Conservation (phyloP, 2,329 filamentous ascomycete genomes). For the Dothiorella sarmentorum region DNA sequence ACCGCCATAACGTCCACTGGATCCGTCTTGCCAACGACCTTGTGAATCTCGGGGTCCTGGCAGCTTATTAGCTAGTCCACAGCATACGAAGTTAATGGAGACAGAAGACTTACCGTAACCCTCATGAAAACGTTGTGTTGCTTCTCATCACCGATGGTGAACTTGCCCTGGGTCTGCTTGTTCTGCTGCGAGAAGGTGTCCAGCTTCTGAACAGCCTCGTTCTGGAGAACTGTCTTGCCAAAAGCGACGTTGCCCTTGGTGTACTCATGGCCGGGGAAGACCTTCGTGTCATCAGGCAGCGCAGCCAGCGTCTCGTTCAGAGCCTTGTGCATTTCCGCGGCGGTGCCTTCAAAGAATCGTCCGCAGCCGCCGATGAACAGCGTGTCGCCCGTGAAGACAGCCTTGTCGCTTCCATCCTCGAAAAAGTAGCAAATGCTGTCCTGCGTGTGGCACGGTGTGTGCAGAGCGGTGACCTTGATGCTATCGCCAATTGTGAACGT, state of each 20-base stretch:
- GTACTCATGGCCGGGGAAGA: constrained; percentile 96
- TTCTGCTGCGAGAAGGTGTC: constrained; percentile 74
- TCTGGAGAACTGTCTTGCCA: constrained; percentile 69
- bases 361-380: constrained; percentile 94
- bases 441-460: constrained; percentile 97
- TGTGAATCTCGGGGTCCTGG: constrained; percentile 73
- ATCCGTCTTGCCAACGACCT: constrained; percentile 75
- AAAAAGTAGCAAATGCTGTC: constrained; percentile 96
- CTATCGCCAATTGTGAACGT: constrained; percentile 75
- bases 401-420: constrained; percentile 70
- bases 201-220: constrained; percentile 69
- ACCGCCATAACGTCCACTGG: constrained; percentile 81
- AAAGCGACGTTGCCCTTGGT: constrained; percentile 97
- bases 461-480: constrained; percentile 80
- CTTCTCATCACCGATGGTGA: constrained; percentile 97
- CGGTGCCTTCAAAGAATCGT: constrained; percentile 89
- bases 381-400: constrained; percentile 93
- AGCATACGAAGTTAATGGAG: no score
- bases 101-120: constrained; percentile 43
- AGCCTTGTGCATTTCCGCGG: constrained; percentile 83
- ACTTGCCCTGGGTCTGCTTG: constrained; percentile 87
- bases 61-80: constrained; percentile 34
- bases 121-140: constrained; percentile 96
- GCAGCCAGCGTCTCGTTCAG: constrained; percentile 79
- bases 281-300: constrained; percentile 84